Evolutionary conservation across 73 alveolate species (phyloP), one percentile per base, ranked within the genome.

Genomic region (Tetrahymena malaccensis): DNA sequence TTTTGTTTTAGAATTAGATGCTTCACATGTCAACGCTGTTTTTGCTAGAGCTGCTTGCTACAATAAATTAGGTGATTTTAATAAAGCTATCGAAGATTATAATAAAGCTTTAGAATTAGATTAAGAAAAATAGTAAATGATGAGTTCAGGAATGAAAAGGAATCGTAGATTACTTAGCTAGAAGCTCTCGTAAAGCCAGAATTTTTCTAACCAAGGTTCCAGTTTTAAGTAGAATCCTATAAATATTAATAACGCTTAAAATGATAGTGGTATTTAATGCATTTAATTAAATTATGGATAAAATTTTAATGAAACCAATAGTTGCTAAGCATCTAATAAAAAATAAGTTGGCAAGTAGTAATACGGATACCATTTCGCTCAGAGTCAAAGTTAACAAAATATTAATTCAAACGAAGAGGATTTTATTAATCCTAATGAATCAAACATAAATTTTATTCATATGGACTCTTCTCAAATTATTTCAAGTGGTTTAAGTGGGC

Each of bases 31-130:
- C n/a, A 99, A 99, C 95, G 99, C 99, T 10, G 98, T 98, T 43
- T 99, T 96, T 97, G 99, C 98, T 11, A 96, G 99, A 84, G 99
- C 99, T 25, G 99, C 99, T 7, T 97, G 99, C 33, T 98, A 98
- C 93, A 99, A 99, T 96, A 98, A 98, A 97, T 96, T 98, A 94
- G 99, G 99, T 16, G 98, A 98, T 94, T 99, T 96, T 89, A 98
- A 98, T 34, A 97, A 98, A 93, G 99, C 99, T 15, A 99, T 99
- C 11, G 99, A 98, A 85, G 99, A 99, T 94, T 99, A 99, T 95
- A 95, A 98, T 95, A 97, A 97, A 97, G 99, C 99, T 21, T 97
- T 99, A 43, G 99, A 98, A 96, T 97, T 97, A 94, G 99, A 99
- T 94, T 85, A 97, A 85, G 96, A 94, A 13, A 94, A 94, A 85